A percentile compares a stretch with the other conserved stretches of the same genome.
Evolutionary conservation across 176 grass and related monocot species (phyloP).

Genomic region (Echinochloa phyllopogon): DNA sequence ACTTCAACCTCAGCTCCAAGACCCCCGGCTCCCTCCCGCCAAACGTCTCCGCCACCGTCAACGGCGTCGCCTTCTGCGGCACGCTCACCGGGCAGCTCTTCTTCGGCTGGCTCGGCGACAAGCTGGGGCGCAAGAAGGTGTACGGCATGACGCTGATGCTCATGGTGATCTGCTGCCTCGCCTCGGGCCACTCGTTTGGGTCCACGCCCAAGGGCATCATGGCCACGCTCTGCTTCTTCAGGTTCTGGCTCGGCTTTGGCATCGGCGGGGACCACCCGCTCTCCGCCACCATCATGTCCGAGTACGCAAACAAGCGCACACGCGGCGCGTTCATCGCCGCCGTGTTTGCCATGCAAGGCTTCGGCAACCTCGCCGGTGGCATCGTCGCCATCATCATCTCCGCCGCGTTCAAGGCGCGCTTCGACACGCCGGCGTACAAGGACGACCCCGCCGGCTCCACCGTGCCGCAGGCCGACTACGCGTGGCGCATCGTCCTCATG

Average conservation of each 20-base stretch:
- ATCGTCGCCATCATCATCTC: slow-evolving; percentile 45
- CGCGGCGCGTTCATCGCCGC: slow-evolving; percentile 69
- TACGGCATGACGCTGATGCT: slow-evolving; percentile 64
- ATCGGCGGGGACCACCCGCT: slow-evolving; percentile 94
- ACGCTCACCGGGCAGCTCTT: slow-evolving; percentile 63
- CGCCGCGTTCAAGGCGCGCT: slow-evolving; percentile 17
- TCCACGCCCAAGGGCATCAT: slow-evolving; percentile 49
- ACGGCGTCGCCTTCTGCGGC: slow-evolving; percentile 59
- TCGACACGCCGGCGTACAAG: slow-evolving; percentile 43
- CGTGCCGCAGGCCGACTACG: slow-evolving; percentile 47
- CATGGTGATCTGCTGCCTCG: slow-evolving; percentile 73
- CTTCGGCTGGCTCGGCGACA: slow-evolving; percentile 84
- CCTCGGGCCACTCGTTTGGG: slow-evolving; percentile 74
- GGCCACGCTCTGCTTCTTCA: slow-evolving; percentile 84
- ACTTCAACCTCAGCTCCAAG: neutral
- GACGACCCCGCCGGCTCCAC: slow-evolving; percentile 46
- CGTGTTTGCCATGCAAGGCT: slow-evolving; percentile 73
- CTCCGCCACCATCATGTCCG: slow-evolving; percentile 77
- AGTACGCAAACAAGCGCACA: slow-evolving; percentile 74
- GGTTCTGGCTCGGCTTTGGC: slow-evolving; percentile 88
- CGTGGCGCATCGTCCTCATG: slow-evolving; percentile 71
- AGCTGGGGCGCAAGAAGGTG: slow-evolving; percentile 62
- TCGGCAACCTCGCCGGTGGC: slow-evolving; percentile 54
- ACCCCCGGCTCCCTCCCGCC: neutral
- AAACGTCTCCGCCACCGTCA: neutral